These are phyloP conservation scores for Wickerhamiella nectarea DNA, from an alignment of 805 yeast genomes.

Conservation along the genomic window DNA sequence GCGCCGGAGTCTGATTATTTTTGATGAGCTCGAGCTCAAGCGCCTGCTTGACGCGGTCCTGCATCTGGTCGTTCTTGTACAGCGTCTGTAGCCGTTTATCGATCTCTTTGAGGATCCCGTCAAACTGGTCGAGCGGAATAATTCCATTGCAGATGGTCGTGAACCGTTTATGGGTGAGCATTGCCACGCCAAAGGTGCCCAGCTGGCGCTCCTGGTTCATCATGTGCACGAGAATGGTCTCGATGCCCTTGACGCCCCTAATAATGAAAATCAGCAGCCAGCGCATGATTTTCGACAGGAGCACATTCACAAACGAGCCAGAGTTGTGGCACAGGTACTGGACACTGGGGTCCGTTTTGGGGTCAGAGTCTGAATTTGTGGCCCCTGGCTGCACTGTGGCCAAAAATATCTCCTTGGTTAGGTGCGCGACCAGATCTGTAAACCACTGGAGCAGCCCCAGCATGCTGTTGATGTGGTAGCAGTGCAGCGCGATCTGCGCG, in stretches of 20 bases:
- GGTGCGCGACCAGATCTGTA: slow-evolving; percentile 56
- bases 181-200: slow-evolving; percentile 18
- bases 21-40: slow-evolving; percentile 23
- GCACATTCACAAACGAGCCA: slow-evolving; percentile 23
- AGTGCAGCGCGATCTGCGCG: slow-evolving; percentile 20
- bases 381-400: slow-evolving; percentile 13
- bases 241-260: slow-evolving; percentile 29
- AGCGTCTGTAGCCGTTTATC: slow-evolving; percentile 17
- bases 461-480: slow-evolving; percentile 22
- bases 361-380: slow-evolving; percentile 3
- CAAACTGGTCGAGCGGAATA: slow-evolving; percentile 16
- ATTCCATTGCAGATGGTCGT: slow-evolving; percentile 20
- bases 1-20: slow-evolving; percentile 42
- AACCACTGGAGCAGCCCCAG: slow-evolving; percentile 82
- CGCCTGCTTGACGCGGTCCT: slow-evolving; percentile 11
- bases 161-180: slow-evolving; percentile 21
- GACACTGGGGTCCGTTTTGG: slow-evolving; percentile 5
- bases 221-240: slow-evolving; percentile 18
- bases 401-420: slow-evolving; percentile 50
- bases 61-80: slow-evolving; percentile 13
- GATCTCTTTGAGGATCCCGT: slow-evolving; percentile 13
- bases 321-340: slow-evolving; percentile 6
- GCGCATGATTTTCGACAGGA: slow-evolving; percentile 27
- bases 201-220: slow-evolving; percentile 16
- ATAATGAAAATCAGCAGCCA: slow-evolving; percentile 26